Base-by-base conservation (phyloP, 331 rosid species). In the Malus hybrid region DNA sequence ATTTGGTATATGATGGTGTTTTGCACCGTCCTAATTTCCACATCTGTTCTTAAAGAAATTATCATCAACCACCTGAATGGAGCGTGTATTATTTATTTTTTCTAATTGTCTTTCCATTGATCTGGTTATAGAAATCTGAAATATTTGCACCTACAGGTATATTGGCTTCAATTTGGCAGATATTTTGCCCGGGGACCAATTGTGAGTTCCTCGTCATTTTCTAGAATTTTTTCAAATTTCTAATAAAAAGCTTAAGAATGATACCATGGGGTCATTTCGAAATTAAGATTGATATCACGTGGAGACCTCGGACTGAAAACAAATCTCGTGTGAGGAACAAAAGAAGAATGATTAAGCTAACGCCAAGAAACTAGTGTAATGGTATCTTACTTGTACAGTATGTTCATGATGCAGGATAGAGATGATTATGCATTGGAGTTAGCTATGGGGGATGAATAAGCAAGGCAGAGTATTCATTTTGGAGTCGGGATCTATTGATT, bases 371-470 rank as follows among this genome's bases (percentile, higher is more conserved):
- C 10, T 6, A 16, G 57, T 52, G 20, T 42, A 42, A 42, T 42
- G 48, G 1, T 52, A 52, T 52, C 57, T 77, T 63, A 73, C 74
- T 69, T 52, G 69, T 63, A 65, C 54, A 69, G 29, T 81, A 44
- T 65, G 27, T 48, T 77, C 65, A 48, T 64, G 65, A 52, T 85
- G 73, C 93, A 95, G 99, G 99, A 95, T 70, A 86, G 99, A 85
- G 99, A 95, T 80, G 97, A 95, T 82, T 95, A 95, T 80, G 99
- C 99, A 4, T 86, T 95, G 89, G 99, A 95, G 84, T 85, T 95
- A 77, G 99, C 99, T 42, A 83, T 95, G 96, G 99, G 88, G 8
- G 99, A 95, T 48, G 99, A 95, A 80, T 95, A 80, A 86, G 76
- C 73, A 60, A 60, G 59, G 79, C 80, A 61, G 56, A 75, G 28